Percentiles rank a stretch among this genome's conserved stretches.
phyloP scores from a whole-genome alignment of 179 eudicot species.

The Drosera spatulata region DNA sequence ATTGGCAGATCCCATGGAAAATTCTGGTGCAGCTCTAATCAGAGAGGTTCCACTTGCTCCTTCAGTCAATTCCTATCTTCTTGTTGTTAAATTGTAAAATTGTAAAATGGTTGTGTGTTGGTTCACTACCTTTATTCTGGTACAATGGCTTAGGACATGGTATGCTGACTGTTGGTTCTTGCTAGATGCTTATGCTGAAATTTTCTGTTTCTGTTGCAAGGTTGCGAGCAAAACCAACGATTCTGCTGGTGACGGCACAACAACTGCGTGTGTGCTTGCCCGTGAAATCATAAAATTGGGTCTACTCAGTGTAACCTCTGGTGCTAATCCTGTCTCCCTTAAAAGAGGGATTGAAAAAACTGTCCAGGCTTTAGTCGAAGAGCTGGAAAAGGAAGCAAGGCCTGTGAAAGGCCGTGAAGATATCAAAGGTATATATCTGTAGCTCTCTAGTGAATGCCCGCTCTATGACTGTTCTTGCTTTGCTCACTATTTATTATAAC shows the following conservation, averaged over 20 bases:
- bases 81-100: neutral
- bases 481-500: neutral
- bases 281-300: constrained; percentile 87
- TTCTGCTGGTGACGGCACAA: constrained; percentile 98
- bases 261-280: constrained; percentile 92
- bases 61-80: neutral
- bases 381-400: constrained; percentile 76
- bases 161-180: neutral
- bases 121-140: too few relatives aligned
- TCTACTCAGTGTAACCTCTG: constrained; percentile 81
- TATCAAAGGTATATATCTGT: constrained; percentile 52
- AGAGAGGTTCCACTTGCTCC: constrained; percentile 52
- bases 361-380: constrained; percentile 57
- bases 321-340: constrained; percentile 87
- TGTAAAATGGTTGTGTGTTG: too few relatives aligned
- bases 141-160: too few relatives aligned
- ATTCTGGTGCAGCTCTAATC: constrained; percentile 95
- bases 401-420: constrained; percentile 94
- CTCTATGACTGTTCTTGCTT: neutral
- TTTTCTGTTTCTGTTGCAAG: constrained; percentile 15
- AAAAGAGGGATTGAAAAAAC: constrained; percentile 96
- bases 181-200: neutral
- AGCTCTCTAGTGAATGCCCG: neutral
- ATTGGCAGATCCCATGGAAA: constrained; percentile 93
- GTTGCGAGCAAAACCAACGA: constrained; percentile 98